Base-by-base conservation (phyloP, 2,329 filamentous ascomycete species). In the Cladosporium sp. region DNA sequence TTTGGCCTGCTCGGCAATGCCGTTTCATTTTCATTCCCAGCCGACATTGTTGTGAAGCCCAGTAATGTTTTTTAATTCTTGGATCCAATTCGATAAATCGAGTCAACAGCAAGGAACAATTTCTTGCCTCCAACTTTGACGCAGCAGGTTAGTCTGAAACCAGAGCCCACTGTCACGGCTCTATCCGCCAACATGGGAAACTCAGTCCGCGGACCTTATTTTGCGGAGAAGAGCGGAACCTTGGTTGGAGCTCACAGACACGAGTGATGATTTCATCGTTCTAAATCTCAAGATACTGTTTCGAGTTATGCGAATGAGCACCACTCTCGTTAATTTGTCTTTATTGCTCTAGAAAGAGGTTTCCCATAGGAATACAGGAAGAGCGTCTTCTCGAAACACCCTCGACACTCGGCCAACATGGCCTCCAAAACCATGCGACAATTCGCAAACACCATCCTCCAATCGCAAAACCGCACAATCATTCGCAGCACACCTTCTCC, bases 401-500 rank as follows among this genome's bases (percentile, higher is more conserved):
- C 13, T 34, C 15, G 22, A 28, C 12, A 34, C 17, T 37, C 36
- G 28, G 5, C 22, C 44, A 56, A 32, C 35, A 49, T 45, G 47
- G 40, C 49, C 10, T 36, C 40, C 48, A 50, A 48, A 24, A 51
- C 49, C 34, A 28, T 70, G 48, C 63, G 62, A 49, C 61, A 65
- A 47, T 32, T 67, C 58, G 58, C 64, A 19, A 61, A 48, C 44
- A 45, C 63, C 8, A 44, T 64, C 35, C 59, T 63, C 36, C 65
- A 64, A 37, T 36, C 59, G 40, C 58, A 61, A 32, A 47, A 58
- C 19, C 24, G 15, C 24, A 59, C 52, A 32, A 12, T 22, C 40
- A 44, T 39, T 34, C 19, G 45, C 56, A 52, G 61, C 59, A 36
- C 58, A 58, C 59, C 57, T 60, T 59, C 52, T 60, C 24, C 50